Conservation (phyloP, 176 grass and related monocot genomes). For the Musa troglodytarum region DNA sequence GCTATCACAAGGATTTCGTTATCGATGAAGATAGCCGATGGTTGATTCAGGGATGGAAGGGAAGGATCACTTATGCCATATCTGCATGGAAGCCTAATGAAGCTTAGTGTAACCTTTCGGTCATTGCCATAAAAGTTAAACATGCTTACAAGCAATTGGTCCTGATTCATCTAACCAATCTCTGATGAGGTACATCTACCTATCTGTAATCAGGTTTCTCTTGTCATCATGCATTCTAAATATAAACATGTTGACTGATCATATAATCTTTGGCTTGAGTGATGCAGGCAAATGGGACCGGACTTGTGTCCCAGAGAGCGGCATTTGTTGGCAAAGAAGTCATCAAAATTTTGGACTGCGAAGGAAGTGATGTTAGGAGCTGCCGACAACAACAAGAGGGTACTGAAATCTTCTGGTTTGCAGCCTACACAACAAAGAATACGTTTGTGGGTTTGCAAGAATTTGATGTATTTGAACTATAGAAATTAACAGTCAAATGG, state of each 20-base stretch:
- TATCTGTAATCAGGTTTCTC: background rate
- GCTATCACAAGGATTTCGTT: slow-evolving; percentile 14
- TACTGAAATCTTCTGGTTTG: background rate
- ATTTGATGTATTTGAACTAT: background rate
- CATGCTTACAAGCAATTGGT: background rate
- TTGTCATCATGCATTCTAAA: background rate
- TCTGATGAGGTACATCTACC: background rate
- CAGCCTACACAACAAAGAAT: background rate
- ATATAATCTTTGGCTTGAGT: background rate
- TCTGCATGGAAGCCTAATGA: slow-evolving; percentile 5
- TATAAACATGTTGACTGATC: background rate
- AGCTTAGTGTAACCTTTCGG: background rate
- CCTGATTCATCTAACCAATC: background rate
- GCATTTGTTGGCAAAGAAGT: background rate
- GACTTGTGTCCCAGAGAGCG: background rate
- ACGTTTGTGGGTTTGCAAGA: background rate
- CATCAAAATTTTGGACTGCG: background rate
- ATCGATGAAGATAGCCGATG: slow-evolving; percentile 9
- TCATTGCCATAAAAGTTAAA: background rate
- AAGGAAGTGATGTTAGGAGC: background rate
- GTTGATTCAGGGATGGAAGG: slow-evolving; percentile 20
- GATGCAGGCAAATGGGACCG: background rate
- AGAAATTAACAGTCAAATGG: background rate
- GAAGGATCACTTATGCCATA: slow-evolving; percentile 15
- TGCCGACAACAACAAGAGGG: background rate